Conservation (phyloP, 805 yeast genomes). For the Pichia californica region DNA sequence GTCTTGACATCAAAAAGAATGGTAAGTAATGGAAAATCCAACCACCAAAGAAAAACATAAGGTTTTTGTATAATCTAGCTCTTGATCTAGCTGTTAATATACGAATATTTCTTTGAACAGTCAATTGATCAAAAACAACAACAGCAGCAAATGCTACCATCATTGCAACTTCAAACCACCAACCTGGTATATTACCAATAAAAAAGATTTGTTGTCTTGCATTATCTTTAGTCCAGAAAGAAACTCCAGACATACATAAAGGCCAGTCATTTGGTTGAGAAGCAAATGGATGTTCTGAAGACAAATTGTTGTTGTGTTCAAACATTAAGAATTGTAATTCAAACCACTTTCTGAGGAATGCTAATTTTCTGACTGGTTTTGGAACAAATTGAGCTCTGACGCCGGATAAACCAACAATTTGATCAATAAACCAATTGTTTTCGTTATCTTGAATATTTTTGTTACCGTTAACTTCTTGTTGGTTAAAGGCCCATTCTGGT, state of each 20-base stretch:
- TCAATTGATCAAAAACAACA: conserved; percentile 65
- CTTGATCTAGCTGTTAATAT: conserved; percentile 57
- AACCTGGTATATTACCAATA: conserved; percentile 84
- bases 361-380: conserved; percentile 50
- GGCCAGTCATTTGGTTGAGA: conserved; percentile 94
- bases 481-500: conserved; percentile 93
- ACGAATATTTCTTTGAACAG: conserved; percentile 62
- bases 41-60: conserved; percentile 78
- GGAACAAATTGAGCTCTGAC: conserved; percentile 58
- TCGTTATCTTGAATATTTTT: conserved; percentile 64
- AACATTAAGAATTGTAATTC: conserved; percentile 89
- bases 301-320: conserved; percentile 80
- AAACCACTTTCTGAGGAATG: conserved; percentile 82
- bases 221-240: conserved; percentile 84
- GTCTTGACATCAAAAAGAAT: conserved; percentile 87
- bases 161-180: conserved; percentile 73
- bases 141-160: conserved; percentile 59
- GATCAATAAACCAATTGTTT: conserved; percentile 73
- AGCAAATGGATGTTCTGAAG: conserved; percentile 91
- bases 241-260: conserved; percentile 78
- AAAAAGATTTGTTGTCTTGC: conserved; percentile 73
- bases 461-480: conserved; percentile 93
- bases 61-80: conserved; percentile 66
- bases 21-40: conserved; percentile 90
- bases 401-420: conserved; percentile 59